A percentile compares a stretch with the other conserved stretches of the same genome.
Conservation (phyloP, 176 grass and related monocot species). For the Lolium multiflorum region DNA sequence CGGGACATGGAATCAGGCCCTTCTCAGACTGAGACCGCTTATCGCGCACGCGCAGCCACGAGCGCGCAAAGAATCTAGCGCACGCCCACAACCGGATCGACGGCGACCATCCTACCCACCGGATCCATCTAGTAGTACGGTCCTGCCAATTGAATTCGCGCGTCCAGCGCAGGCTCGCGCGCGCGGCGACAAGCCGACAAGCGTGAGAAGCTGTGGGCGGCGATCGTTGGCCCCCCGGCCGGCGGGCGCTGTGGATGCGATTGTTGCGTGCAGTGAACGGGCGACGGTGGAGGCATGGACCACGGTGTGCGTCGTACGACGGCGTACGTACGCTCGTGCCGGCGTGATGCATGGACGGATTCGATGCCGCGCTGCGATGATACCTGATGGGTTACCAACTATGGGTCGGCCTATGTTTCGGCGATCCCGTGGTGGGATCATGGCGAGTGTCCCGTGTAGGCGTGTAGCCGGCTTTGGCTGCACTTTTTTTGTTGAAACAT, state of each 20-base stretch:
- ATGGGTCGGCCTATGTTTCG: no score
- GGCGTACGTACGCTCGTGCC: background rate
- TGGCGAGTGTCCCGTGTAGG: no score
- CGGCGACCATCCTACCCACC: background rate
- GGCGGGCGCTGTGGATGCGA: background rate
- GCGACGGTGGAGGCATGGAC: background rate
- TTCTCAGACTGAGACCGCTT: background rate
- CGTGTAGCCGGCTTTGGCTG: no score
- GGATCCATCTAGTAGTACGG: background rate
- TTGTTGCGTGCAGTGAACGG: background rate
- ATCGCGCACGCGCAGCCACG: background rate
- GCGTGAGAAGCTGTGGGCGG: constrained; percentile 12
- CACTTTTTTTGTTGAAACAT: no score
- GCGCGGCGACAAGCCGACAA: constrained; percentile 20
- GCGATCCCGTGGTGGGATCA: no score
- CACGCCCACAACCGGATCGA: background rate
- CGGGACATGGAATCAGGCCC: background rate
- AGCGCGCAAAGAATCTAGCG: background rate
- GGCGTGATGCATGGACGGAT: constrained; percentile 3
- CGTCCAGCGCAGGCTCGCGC: background rate
- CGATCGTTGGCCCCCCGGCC: no score
- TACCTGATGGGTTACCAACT: background rate
- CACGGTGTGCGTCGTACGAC: background rate
- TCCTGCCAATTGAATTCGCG: background rate
- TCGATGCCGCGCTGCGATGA: constrained; percentile 19